Evolutionary conservation across 257 asterid genomes (phyloP), one percentile per base, ranked within the genome.

Genomic region (Fraxinus cuspidata): DNA sequence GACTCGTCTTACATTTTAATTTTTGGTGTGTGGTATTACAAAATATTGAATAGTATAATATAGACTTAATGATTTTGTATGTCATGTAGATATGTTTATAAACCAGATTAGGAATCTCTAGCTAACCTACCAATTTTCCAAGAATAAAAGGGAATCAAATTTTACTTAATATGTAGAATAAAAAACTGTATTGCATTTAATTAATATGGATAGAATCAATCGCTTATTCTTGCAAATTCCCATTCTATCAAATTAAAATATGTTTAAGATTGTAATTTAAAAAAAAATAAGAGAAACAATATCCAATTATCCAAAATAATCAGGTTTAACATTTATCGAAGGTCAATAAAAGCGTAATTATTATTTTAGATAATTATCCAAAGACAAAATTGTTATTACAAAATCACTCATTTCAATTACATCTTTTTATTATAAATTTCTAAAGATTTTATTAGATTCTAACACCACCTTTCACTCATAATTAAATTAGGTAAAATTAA

Each of bases 401-500:
- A n/a, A 63, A 49, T 77, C 47, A 38, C 44, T 70, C 76, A 44
- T 70, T 44, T 70, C 69, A 13, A 44, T 44, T 13, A 44, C 53
- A 3, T 3, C 53, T 5, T 44, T 13, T 3, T 44, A 44, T 44
- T 2, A 12, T 44, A 44, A 44, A 12, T 3, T 44, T 13, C 53
- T 12, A 44, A 44, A 44, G 53, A 44, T 44, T 44, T 13, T 44
- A 13, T 13, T 44, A 44, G 53, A 44, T 44, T 12, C 53, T 44
- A 44, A 13, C 19, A 4, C 35, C 40, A 70, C 44, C 31, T 32
- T 60, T 38, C 15, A 29, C 65, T 38, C 47, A 27, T 2, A 65
- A 75, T n/a, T 31, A 76, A 21, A 64, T 27, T 58, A 76, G 49
- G 16, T 19, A 58, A 76, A 76, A 75, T 19, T 65, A 65, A 42